Percentiles rank a stretch among this genome's conserved stretches.
phyloP scores from a whole-genome alignment of 108 stramenopile genomes.

The Cyclotella atomus region DNA sequence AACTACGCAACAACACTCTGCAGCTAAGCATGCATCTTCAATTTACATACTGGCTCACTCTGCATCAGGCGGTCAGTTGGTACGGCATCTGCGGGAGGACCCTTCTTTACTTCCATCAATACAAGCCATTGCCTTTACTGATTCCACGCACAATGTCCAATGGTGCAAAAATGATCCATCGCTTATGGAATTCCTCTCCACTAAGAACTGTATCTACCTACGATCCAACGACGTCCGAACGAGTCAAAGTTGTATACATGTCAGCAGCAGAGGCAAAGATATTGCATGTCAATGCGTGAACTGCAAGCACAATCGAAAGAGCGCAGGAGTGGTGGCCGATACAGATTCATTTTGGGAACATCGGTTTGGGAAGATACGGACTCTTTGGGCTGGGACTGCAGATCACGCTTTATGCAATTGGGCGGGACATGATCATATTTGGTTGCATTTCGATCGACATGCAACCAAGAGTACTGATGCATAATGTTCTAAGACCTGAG shows the following conservation, averaged over 20 bases:
- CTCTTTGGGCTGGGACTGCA: conserved; percentile 75
- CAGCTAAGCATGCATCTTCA: neutral
- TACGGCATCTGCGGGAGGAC: conserved; percentile 46
- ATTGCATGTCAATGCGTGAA: conserved; percentile 22
- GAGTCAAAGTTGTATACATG: conserved; percentile 23
- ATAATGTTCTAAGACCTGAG: no score
- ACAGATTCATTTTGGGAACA: conserved; percentile 79
- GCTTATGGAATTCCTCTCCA: conserved; percentile 41
- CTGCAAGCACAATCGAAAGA: conserved; percentile 16
- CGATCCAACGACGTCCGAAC: conserved; percentile 51
- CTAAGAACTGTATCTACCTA: conserved; percentile 52
- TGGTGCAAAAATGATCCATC: conserved; percentile 61
- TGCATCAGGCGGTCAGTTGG: conserved; percentile 40
- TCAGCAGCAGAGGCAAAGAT: conserved; percentile 44
- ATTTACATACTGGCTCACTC: conserved; percentile 49
- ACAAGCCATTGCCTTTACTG: conserved; percentile 80
- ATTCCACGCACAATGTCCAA: conserved; percentile 87
- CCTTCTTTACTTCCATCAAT: conserved; percentile 58
- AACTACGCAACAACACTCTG: neutral
- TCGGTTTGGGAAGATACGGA: conserved; percentile 76
- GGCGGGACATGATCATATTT: conserved; percentile 64
- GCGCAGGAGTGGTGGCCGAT: conserved; percentile 46
- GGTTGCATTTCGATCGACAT: conserved; percentile 78
- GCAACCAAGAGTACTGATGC: no score
- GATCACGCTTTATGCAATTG: conserved; percentile 82